Conservation (phyloP, 306 rosid species). For the Ziziphus jujuba region DNA sequence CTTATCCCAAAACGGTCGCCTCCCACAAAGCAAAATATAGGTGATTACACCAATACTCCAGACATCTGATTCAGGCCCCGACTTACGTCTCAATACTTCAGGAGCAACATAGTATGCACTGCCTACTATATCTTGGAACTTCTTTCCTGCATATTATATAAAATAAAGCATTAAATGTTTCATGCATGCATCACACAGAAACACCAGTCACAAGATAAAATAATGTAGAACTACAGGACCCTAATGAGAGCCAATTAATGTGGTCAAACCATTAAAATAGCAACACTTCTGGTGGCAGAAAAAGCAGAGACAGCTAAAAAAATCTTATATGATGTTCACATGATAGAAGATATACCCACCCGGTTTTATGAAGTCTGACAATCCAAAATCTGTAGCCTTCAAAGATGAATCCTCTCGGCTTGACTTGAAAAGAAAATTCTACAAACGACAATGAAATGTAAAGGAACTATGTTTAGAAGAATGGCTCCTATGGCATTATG, state of each 20-base stretch:
- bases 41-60: conserved; percentile 99
- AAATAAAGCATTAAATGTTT: conserved; percentile 23
- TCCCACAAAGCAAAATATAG: conserved; percentile 93
- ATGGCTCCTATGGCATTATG: conserved; percentile 5
- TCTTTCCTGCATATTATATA: conserved; percentile 57
- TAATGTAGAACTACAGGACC: not conserved
- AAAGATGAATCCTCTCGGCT: conserved; percentile 60
- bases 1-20: conserved; percentile 99
- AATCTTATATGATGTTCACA: not conserved
- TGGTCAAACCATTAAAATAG: not conserved
- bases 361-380: conserved; percentile 97
- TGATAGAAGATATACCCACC: conserved; percentile 42
- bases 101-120: conserved; percentile 99
- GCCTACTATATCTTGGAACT: conserved; percentile 91
- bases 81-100: conserved; percentile 92
- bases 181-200: conserved; percentile 28
- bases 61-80: conserved; percentile 99
- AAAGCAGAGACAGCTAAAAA: conserved; percentile 13
- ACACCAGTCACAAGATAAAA: conserved; percentile 6
- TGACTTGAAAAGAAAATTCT: conserved; percentile 98
- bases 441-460: conserved; percentile 23
- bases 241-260: not conserved
- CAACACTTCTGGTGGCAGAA: not conserved
- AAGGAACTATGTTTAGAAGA: conserved; percentile 27
- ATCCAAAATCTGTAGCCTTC: conserved; percentile 97